phyloP scores from a whole-genome alignment of 1,139 yeast genomes.

The Zhuliangozyma parablackwelliae region DNA sequence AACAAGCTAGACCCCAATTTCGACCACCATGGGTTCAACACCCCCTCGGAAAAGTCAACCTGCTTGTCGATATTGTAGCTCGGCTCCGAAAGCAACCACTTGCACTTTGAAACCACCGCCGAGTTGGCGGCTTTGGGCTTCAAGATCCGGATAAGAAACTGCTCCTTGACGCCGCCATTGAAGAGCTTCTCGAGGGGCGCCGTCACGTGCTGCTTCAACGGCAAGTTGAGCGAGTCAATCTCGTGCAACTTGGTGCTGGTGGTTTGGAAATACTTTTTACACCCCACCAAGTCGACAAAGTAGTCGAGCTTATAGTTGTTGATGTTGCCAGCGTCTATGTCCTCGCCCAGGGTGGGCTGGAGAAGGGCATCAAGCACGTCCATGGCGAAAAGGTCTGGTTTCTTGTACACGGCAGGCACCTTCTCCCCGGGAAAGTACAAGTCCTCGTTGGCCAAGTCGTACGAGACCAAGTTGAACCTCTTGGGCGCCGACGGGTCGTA shows the following conservation, averaged over 20 bases:
- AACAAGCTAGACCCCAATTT: constrained; percentile 31
- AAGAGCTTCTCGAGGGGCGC: constrained; percentile 20
- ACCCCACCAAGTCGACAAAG: constrained; percentile 39
- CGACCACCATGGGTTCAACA: constrained; percentile 31
- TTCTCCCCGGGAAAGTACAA: constrained; percentile 35
- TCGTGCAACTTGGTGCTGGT: constrained; percentile 23
- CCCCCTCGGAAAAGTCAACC: constrained; percentile 17
- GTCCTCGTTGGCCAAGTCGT: constrained; percentile 34
- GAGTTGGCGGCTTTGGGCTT: constrained; percentile 35
- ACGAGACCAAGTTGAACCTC: constrained; percentile 26
- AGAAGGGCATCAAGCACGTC: constrained; percentile 37
- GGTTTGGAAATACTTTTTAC: constrained; percentile 34
- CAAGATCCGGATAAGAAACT: constrained; percentile 31
- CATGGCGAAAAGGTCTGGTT: constrained; percentile 37
- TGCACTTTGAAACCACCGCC: constrained; percentile 35
- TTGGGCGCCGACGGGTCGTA: constrained; percentile 18
- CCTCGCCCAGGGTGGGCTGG: constrained; percentile 15
- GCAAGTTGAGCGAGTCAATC: constrained; percentile 30
- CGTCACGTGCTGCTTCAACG: constrained; percentile 20
- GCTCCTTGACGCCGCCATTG: constrained; percentile 25
- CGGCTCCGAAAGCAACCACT: constrained; percentile 27
- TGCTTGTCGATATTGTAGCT: constrained; percentile 31
- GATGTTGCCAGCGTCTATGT: constrained; percentile 18
- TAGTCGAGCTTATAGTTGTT: constrained; percentile 31
- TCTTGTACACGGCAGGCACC: constrained; percentile 33